Evolutionary conservation across 2,329 filamentous ascomycete species (phyloP).

Genomic region (Colletotrichum chlorophyti): DNA sequence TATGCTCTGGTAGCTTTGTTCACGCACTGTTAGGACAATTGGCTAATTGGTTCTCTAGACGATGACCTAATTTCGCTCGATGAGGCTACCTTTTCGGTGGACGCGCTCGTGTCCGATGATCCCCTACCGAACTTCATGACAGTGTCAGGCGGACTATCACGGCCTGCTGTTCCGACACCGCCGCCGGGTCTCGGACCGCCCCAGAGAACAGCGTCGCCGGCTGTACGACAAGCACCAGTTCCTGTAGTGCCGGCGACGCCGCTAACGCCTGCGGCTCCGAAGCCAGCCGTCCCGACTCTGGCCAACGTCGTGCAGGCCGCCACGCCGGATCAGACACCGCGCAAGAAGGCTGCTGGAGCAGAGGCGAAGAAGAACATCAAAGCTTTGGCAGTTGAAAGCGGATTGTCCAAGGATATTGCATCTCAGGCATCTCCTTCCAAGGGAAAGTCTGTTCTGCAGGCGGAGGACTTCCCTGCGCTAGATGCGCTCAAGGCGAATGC

Average conservation of each 20-base stretch:
- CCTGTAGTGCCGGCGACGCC: conserved; percentile 27
- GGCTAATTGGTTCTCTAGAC: conserved; percentile 61
- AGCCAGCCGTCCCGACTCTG: conserved; percentile 35
- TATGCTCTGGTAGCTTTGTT: conserved; percentile 31
- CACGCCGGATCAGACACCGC: conserved; percentile 43
- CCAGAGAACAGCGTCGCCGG: conserved; percentile 45
- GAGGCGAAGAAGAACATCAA: conserved; percentile 53
- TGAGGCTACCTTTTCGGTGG: conserved; percentile 68
- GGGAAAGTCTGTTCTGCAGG: conserved; percentile 49
- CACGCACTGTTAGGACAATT: conserved; percentile 24
- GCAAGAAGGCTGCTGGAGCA: conserved; percentile 36
- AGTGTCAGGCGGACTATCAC: background rate
- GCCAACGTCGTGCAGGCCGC: conserved; percentile 24
- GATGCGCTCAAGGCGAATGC: conserved; percentile 51
- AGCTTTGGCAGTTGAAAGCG: conserved; percentile 51
- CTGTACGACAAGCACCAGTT: conserved; percentile 25
- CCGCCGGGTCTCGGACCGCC: conserved; percentile 54
- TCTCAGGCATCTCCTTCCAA: conserved; percentile 41
- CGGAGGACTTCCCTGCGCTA: conserved; percentile 69
- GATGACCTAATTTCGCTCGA: conserved; percentile 67
- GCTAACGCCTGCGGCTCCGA: conserved; percentile 1
- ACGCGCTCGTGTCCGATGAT: conserved; percentile 73
- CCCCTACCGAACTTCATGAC: conserved; percentile 27
- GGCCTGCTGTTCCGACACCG: conserved; percentile 11
- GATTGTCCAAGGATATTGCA: conserved; percentile 54